Base-by-base conservation (phyloP, 2,329 filamentous ascomycete genomes). In the Ambrosiella cleistominuta region DNA sequence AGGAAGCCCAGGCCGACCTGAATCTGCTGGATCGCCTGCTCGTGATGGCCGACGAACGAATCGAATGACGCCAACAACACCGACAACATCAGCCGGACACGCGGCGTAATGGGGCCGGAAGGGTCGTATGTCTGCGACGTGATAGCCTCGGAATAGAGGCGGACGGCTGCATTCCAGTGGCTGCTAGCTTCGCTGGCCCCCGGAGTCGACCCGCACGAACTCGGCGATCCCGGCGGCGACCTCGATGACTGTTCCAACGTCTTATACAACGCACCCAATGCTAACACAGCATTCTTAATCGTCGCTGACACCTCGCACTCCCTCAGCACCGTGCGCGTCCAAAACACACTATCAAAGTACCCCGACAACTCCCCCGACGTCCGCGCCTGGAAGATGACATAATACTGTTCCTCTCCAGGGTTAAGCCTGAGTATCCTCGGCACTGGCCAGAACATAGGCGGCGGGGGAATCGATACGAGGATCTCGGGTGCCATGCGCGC, bases 51-150 rank as follows among this genome's bases (percentile, higher is more conserved):
- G 37, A 81, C 77, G 64, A 83, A 83, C 1, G 79, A 82, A 66
- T 85, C 81, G 61, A 85, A 85, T 66, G 79, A 83, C n/a, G 80
- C 78, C 54, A 85, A 72, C 42, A 85, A 70, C 40, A 85, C 78
- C 56, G 75, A 82, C 13, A 79, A 76, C 73, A 85, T 83, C n/a
- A 85, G 71, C 54, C 74, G 75, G 11, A 72, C 79, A 63, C 75
- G 73, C 66, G 75, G 73, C 54, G 66, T 68, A 44, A 53, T 37
- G 12, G 70, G 67, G 49, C 74, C 73, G 52, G 72, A 69, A 11
- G 70, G 69, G 3, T 74, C 69, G 51, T 68, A 68, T 57, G 75
- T 66, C 51, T 82, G 71, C 17, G 75, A 71, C 5, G 73, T 74
- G 60, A 77, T 70, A 0, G 81, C 79, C 57, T 76, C 72, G 1